Evolutionary conservation across 2,329 filamentous ascomycete species (phyloP), one percentile per base, ranked within the genome.

Genomic region (Leptoxyphium fumago): DNA sequence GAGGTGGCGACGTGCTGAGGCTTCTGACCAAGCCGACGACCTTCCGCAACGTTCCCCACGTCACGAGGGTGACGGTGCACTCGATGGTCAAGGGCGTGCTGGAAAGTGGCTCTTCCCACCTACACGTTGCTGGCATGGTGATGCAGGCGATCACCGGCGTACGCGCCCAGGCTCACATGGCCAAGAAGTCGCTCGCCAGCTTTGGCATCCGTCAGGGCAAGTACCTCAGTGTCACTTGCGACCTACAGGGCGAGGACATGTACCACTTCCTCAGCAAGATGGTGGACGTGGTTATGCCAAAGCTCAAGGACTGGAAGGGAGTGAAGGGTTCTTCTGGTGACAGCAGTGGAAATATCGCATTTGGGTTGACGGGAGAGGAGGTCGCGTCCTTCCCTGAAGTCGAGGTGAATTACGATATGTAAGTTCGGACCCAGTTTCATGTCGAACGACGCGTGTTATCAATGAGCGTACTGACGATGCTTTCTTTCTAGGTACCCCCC

Each of bases 301-400:
- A 80, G 59, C 93, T 98, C 65, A 98, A 96, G 72, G 91, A 98
- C 55, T 98, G 86, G 83, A 77, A 76, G 45, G 91, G 91, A 47
- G 70, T 84, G n/a, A 75, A 75, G 53, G 79, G 78, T 41, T 75
- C 69, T 38, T 84, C 84, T 34, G 91, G 91, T 58, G 91, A 98
- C 62, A 80, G 78, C 58, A 81, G 82, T 48, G 91, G 91, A 32
- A 95, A 96, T 63, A 73, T 98, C 52, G 74, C 73, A 9, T 89
- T 88, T 62, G 91, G 91, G 52, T 71, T 98, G 55, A 73, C 73
- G 11, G 72, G 80, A 5, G 80, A 85, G 46, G 77, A 82, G 53
- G 78, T 94, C 55, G 78, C 82, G 42, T 69, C 84, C 51, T 98
- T 96, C 67, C 91, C 91, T 0, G 91, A 98, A 68, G 77, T 98